Conservation (phyloP, 2,329 filamentous ascomycete species). For the Colletotrichum neosansevieriae region DNA sequence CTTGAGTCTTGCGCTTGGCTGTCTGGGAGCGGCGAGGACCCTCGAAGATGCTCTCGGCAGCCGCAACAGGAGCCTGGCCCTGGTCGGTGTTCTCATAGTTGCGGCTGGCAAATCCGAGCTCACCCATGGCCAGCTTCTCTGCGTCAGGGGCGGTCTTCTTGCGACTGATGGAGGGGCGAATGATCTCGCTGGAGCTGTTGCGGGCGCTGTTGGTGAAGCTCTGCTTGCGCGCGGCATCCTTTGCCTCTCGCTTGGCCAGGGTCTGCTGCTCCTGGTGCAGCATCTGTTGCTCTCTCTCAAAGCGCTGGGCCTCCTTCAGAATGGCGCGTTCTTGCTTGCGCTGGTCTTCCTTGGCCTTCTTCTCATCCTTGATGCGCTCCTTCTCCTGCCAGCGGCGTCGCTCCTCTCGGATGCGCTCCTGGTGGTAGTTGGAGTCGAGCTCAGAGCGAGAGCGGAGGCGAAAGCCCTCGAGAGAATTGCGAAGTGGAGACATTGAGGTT, state of each 20-base stretch:
- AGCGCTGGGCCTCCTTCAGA: slow-evolving; percentile 65
- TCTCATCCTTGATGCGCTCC: slow-evolving; percentile 72
- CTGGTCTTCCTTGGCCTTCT: slow-evolving; percentile 70
- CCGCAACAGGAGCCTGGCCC: slow-evolving; percentile 52
- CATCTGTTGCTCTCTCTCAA: slow-evolving; percentile 60
- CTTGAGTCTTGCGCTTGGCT: slow-evolving; percentile 71
- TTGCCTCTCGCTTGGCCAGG: slow-evolving; percentile 30
- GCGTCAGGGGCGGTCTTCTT: slow-evolving; percentile 45
- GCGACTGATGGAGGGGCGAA: slow-evolving; percentile 47
- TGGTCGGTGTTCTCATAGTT: slow-evolving; percentile 59
- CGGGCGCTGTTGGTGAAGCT: slow-evolving; percentile 50
- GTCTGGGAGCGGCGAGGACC: slow-evolving; percentile 57
- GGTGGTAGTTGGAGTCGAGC: slow-evolving; percentile 63
- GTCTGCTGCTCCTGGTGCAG: slow-evolving; percentile 19
- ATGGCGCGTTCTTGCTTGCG: slow-evolving; percentile 70
- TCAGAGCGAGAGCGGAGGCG: slow-evolving; percentile 72
- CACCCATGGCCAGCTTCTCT: slow-evolving; percentile 54
- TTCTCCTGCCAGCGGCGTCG: slow-evolving; percentile 73
- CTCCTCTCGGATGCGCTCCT: slow-evolving; percentile 70
- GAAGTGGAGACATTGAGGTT: slow-evolving; percentile 63
- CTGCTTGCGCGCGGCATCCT: slow-evolving; percentile 52
- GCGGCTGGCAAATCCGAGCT: slow-evolving; percentile 54
- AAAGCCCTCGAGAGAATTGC: slow-evolving; percentile 71
- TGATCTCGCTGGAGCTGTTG: slow-evolving; percentile 48
- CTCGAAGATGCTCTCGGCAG: slow-evolving; percentile 59